Conservation (phyloP, 2,329 filamentous ascomycete genomes). For the Pyricularia pennisetigena region DNA sequence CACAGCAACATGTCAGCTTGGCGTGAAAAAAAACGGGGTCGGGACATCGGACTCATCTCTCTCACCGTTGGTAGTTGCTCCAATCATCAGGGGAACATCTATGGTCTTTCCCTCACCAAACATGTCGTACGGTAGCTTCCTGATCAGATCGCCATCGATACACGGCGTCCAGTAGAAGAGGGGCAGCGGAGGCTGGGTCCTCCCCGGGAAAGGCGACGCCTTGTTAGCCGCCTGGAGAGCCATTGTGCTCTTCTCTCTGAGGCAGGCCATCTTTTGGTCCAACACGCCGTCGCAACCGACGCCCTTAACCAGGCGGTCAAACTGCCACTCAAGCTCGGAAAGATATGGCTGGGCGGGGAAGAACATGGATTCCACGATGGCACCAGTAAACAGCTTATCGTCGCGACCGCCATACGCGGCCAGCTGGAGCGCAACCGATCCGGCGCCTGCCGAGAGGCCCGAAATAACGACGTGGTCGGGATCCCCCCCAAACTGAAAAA, state of each 20-base stretch:
- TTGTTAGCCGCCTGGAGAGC: conserved; percentile 32
- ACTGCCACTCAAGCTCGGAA: conserved; percentile 21
- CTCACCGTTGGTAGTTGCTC: conserved; percentile 32
- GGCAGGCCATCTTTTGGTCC: conserved; percentile 25
- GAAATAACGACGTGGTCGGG: conserved; percentile 8
- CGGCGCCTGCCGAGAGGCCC: conserved; percentile 10
- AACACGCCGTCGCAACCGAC: conserved; percentile 22
- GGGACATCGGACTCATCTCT: conserved; percentile 9
- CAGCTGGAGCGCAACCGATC: conserved; percentile 7
- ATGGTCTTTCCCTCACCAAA: conserved; percentile 29
- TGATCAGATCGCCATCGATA: conserved; percentile 35
- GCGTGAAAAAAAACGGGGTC: background rate
- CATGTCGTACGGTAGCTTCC: conserved; percentile 29
- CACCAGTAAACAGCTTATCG: conserved; percentile 34
- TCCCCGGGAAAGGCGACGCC: conserved; percentile 28
- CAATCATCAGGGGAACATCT: conserved; percentile 34
- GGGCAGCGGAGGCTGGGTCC: conserved; percentile 18
- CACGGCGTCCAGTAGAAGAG: conserved; percentile 42
- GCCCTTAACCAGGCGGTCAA: conserved; percentile 10
- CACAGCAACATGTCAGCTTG: background rate
- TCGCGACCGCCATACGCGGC: conserved; percentile 33
- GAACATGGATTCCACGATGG: conserved; percentile 36
- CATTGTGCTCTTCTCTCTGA: conserved; percentile 24
- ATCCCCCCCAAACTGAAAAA: conserved; percentile 13
- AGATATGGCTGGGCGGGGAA: conserved; percentile 35